These are phyloP conservation scores for Lachnellula arida DNA, from an alignment of 2,329 filamentous ascomycete species.

Conservation along the genomic window DNA sequence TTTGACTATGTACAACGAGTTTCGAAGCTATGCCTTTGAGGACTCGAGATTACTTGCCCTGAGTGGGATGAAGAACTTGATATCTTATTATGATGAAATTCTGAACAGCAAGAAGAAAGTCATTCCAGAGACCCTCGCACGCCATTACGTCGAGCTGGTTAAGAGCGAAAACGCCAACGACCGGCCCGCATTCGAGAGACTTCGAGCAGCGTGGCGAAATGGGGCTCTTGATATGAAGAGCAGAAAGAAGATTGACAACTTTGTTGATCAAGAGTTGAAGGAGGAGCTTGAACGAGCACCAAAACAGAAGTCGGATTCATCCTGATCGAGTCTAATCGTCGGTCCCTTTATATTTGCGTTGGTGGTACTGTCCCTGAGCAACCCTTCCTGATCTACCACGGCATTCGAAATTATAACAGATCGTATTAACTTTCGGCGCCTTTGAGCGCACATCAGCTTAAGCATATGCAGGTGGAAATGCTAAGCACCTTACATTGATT, in stretches of 20 bases:
- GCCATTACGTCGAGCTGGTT: slow-evolving; percentile 51
- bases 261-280: slow-evolving; percentile 47
- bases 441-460: slow-evolving; percentile 1
- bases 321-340: slow-evolving; percentile 12
- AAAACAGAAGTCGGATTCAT: slow-evolving; percentile 20
- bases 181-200: slow-evolving; percentile 44
- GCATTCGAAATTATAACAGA: slow-evolving; percentile 1
- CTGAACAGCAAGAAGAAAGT: slow-evolving; percentile 44
- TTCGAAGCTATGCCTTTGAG: slow-evolving; percentile 61
- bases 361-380: slow-evolving; percentile 8
- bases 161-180: slow-evolving; percentile 40
- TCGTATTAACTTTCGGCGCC: slow-evolving; percentile 9
- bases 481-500: slow-evolving; percentile 24
- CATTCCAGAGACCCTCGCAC: slow-evolving; percentile 49
- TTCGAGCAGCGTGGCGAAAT: slow-evolving; percentile 50
- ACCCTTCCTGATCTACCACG: background rate
- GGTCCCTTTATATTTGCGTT: slow-evolving; percentile 3
- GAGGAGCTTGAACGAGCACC: slow-evolving; percentile 43
- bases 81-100: slow-evolving; percentile 60
- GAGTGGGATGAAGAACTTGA: slow-evolving; percentile 56
- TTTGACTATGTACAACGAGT: slow-evolving; percentile 69
- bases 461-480: slow-evolving; percentile 16
- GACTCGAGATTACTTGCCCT: slow-evolving; percentile 52
- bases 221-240: slow-evolving; percentile 50
- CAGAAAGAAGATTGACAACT: slow-evolving; percentile 49